Conservation (phyloP, 345 rosid species). For the Reutealis trisperma region DNA sequence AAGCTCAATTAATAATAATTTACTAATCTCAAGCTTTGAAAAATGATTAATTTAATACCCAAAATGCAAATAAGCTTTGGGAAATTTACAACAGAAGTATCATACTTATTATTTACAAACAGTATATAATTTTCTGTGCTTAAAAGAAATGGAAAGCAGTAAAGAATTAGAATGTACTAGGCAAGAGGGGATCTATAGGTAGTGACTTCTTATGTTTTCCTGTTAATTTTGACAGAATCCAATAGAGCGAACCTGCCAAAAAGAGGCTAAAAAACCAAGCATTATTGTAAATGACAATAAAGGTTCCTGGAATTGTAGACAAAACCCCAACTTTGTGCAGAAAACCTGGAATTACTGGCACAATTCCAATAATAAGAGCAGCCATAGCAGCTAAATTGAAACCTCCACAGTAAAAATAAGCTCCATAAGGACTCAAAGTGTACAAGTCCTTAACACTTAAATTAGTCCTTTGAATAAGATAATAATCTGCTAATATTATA, state of each 20-base stretch:
- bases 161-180: constrained; percentile 21
- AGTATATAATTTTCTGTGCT: neutral
- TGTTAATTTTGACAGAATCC: constrained; percentile 45
- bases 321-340: constrained; percentile 65
- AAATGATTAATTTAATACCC: neutral
- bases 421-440: constrained; percentile 56
- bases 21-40: neutral
- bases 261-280: constrained; percentile 92
- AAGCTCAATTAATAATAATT: too few species aligned
- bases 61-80: neutral
- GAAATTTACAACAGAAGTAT: neutral
- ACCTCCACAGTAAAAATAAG: constrained; percentile 64
- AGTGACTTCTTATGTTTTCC: constrained; percentile 35
- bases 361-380: constrained; percentile 64
- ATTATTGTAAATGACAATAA: constrained; percentile 65
- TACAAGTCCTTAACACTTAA: constrained; percentile 62
- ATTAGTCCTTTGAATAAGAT: constrained; percentile 47
- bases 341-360: constrained; percentile 86
- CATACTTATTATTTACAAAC: neutral
- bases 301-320: constrained; percentile 37
- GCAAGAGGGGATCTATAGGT: constrained; percentile 51
- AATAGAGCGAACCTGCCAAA: constrained; percentile 58
- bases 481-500: constrained; percentile 72
- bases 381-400: constrained; percentile 58
- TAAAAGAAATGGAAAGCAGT: neutral